Conservation (phyloP, 306 rosid genomes). For the Acacia crassicarpa region DNA sequence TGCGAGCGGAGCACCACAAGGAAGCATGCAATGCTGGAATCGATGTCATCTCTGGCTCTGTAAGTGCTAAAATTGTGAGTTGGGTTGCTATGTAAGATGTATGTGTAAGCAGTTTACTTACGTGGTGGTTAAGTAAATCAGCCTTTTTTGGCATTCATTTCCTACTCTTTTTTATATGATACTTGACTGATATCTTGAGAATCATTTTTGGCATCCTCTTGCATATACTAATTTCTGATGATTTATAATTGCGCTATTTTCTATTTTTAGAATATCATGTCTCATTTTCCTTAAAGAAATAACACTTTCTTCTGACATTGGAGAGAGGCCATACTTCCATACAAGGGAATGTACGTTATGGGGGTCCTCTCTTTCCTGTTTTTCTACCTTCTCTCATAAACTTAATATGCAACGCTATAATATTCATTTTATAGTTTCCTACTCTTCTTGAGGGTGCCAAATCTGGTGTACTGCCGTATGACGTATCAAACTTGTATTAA, state of each 20-base stretch:
- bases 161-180: neutral
- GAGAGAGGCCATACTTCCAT: neutral
- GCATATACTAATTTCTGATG: conserved; percentile 1
- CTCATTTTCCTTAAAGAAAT: neutral
- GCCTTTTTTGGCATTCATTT: neutral
- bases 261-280: conserved; percentile 1
- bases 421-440: neutral
- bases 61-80: conserved; percentile 45
- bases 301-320: neutral
- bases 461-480: neutral
- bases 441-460: neutral
- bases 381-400: neutral
- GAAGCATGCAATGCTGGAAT: conserved; percentile 85
- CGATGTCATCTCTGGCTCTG: conserved; percentile 93
- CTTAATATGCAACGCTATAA: neutral
- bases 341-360: neutral
- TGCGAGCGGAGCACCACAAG: conserved; percentile 93
- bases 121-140: neutral
- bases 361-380: neutral
- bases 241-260: neutral
- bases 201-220: neutral
- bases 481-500: neutral
- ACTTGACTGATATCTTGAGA: neutral
- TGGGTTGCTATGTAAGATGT: neutral
- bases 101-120: neutral